Base-by-base conservation (phyloP, 129 eudicot genomes). In the Flaveria ramosissima region DNA sequence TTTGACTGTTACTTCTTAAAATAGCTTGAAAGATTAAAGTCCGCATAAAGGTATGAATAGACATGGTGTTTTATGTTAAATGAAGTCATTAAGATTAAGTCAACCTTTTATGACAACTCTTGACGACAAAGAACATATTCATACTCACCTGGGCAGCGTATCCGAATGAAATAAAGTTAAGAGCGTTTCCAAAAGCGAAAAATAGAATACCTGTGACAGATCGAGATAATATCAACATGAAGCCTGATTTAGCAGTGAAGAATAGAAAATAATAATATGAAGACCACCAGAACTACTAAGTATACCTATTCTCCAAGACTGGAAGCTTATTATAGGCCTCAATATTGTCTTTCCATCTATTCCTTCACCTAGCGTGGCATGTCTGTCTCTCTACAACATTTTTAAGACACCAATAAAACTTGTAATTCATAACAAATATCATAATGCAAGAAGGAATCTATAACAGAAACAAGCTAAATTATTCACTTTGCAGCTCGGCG, bases 71-170 rank as follows among this genome's bases (percentile, higher is more conserved):
- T 56, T 20, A 56, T 20, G 19, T 19, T 56, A 56, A 56, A 56
- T 19, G 63, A 56, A 20, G 63, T 56, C 63, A 56, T 23, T 59
- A 21, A 21, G 16, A 57, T 57, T 2, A 17, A 10, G 65, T 59
- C 65, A 59, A 60, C 66, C 0, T 24, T 60, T 27, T 13, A 60
- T 24, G 4, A 11, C 39, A 60, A 24, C 3, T 24, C 66, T 60
- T 3, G 41, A 23, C 9, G 52, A 30, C 42, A 59, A 68, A 77
- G 6, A 73, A 70, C 10, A 50, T 74, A 46, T 77, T 57, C 72
- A 51, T 43, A 72, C 96, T 83, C 52, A 93, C 98, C 96, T 94
- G 98, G 74, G 98, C 98, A 78, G 97, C 98, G 81, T 94, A 94
- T 78, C 98, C 98, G 16, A 94, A 94, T 13, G 98, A 94, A 76